These are phyloP conservation scores for Rubia occidens DNA, from an alignment of 305 asterid genomes.

Conservation along the genomic window DNA sequence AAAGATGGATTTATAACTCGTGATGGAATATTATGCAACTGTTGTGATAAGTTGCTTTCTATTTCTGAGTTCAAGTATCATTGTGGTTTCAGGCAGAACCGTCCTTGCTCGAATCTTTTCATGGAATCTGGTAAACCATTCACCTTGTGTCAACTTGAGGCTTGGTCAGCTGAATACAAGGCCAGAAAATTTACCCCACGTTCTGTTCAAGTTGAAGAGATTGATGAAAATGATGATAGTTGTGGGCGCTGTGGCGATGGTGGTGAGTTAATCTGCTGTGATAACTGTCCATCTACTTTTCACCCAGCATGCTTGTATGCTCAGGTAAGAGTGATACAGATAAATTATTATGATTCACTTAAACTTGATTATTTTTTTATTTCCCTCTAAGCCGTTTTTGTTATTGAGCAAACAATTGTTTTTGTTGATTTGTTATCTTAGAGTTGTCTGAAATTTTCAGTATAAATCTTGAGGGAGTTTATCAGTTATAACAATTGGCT, in stretches of 20 bases:
- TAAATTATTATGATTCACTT: constrained; percentile 12
- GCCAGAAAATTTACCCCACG: constrained; percentile 49
- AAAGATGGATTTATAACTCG: constrained; percentile 70
- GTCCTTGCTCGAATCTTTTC: constrained; percentile 63
- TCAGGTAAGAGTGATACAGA: constrained; percentile 47
- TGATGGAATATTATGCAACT: constrained; percentile 73
- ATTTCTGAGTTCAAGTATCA: constrained; percentile 64
- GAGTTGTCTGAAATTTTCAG: background rate
- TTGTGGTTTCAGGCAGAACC: constrained; percentile 49
- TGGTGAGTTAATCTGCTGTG: constrained; percentile 93
- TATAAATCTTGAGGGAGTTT: background rate
- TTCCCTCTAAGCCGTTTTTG: background rate
- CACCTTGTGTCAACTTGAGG: constrained; percentile 84
- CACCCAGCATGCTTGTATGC: constrained; percentile 84
- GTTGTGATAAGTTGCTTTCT: constrained; percentile 56
- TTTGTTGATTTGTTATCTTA: background rate
- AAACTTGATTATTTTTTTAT: background rate
- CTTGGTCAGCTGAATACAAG: constrained; percentile 94
- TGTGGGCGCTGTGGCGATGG: constrained; percentile 98
- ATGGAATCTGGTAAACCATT: constrained; percentile 79
- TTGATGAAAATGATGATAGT: constrained; percentile 91
- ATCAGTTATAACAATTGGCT: background rate
- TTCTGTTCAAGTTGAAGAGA: constrained; percentile 44
- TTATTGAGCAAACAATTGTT: background rate
- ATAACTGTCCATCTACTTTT: constrained; percentile 95